These are phyloP conservation scores for Claviceps capensis DNA, from an alignment of 2,329 filamentous ascomycete genomes.

Conservation along the genomic window DNA sequence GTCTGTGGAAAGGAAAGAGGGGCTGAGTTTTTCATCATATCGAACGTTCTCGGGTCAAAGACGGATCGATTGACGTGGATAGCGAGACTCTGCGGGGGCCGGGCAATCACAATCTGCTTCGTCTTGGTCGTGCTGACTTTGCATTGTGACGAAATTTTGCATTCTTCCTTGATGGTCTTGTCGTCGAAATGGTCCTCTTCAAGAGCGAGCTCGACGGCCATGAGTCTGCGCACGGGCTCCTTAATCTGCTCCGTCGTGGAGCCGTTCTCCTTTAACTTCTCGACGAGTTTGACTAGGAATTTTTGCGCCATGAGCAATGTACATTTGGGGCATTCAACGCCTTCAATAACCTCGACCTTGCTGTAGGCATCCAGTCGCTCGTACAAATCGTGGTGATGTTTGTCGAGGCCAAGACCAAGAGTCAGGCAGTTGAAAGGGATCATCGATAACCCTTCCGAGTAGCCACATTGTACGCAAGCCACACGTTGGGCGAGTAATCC, in stretches of 20 bases:
- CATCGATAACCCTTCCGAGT: conserved; percentile 76
- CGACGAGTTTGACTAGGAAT: conserved; percentile 33
- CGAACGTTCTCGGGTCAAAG: conserved; percentile 72
- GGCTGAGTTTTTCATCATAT: conserved; percentile 72
- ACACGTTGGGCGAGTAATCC: conserved; percentile 80
- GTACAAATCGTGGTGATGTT: conserved; percentile 52
- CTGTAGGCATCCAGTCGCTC: conserved; percentile 78
- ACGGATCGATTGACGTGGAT: conserved; percentile 87
- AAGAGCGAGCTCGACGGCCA: conserved; percentile 55
- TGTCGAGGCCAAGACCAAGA: conserved; percentile 57
- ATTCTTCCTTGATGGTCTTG: conserved; percentile 46
- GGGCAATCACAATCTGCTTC: conserved; percentile 73
- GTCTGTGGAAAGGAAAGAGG: conserved; percentile 60
- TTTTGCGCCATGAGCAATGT: conserved; percentile 51
- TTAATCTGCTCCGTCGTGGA: conserved; percentile 35
- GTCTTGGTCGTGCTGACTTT: conserved; percentile 73
- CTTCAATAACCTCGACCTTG: conserved; percentile 69
- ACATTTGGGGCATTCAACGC: conserved; percentile 85
- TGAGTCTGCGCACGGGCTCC: conserved; percentile 41
- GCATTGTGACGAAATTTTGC: conserved; percentile 51
- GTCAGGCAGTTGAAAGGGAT: conserved; percentile 92
- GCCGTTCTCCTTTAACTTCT: conserved; percentile 21
- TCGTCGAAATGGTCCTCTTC: conserved; percentile 71
- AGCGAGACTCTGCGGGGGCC: conserved; percentile 66
- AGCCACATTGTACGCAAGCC: conserved; percentile 72